Evolutionary conservation across 148 eudicot genomes (phyloP).

Genomic region (Rhododendron kiyosumense): DNA sequence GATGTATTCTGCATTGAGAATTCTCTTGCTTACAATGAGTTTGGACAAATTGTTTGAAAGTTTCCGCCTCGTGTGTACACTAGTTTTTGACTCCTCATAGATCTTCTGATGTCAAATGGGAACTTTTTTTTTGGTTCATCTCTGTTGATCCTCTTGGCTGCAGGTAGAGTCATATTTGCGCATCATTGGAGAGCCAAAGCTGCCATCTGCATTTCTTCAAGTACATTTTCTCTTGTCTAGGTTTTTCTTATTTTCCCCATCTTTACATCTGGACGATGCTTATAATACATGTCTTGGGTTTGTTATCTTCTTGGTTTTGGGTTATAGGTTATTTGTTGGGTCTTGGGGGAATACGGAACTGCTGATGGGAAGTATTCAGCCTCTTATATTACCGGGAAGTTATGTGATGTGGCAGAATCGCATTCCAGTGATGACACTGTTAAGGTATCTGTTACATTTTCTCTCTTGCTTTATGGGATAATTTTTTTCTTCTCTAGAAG

Average conservation of each 20-base stretch:
- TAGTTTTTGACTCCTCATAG: neutral
- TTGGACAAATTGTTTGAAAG: neutral
- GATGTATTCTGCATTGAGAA: neutral
- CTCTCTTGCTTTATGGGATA: neutral
- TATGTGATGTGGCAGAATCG: conserved; percentile 94
- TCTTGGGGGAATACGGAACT: conserved; percentile 97
- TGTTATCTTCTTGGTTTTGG: conserved; percentile 5
- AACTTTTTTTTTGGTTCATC: neutral
- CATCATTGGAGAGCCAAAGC: conserved; percentile 84
- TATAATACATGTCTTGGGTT: neutral
- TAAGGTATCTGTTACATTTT: conserved; percentile 44
- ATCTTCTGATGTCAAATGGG: neutral
- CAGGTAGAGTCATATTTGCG: conserved; percentile 93
- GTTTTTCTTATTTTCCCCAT: conserved; percentile 1
- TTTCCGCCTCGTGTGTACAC: neutral
- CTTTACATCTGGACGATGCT: neutral
- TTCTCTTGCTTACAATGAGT: neutral
- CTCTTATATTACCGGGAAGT: conserved; percentile 81
- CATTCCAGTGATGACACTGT: conserved; percentile 88
- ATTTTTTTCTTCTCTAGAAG: neutral
- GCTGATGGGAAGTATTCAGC: conserved; percentile 91
- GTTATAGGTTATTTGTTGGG: conserved; percentile 93
- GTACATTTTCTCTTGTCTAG: conserved; percentile 32
- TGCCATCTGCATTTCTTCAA: conserved; percentile 91
- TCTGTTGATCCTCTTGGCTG: conserved; percentile 9